A percentile compares a stretch with the other conserved stretches of the same genome.
Conservation (phyloP, 192 early-diverging fungal genomes). For the Coemansia sp. region DNA sequence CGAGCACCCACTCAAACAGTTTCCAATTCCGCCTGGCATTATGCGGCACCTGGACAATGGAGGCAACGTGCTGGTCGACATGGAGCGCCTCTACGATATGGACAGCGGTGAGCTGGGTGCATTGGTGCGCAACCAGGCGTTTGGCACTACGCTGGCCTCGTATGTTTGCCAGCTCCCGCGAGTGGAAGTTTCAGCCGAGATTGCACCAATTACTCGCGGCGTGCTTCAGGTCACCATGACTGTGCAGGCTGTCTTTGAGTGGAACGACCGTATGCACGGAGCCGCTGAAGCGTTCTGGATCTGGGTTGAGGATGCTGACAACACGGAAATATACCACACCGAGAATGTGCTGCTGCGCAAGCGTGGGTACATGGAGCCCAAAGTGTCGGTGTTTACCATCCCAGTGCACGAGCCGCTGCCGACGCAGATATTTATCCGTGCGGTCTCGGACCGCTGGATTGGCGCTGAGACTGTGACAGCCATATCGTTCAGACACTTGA, state of each 20-base stretch:
- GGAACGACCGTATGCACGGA: slow-evolving; percentile 94
- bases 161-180: slow-evolving; percentile 85
- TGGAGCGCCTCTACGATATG: slow-evolving; percentile 86
- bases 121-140: slow-evolving; percentile 76
- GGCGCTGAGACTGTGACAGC: slow-evolving; percentile 82
- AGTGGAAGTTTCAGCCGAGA: slow-evolving; percentile 72
- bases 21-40: slow-evolving; percentile 69
- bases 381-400: slow-evolving; percentile 81
- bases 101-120: slow-evolving; percentile 79
- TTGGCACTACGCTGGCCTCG: slow-evolving; percentile 71
- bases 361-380: slow-evolving; percentile 65
- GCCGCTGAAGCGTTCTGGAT: slow-evolving; percentile 91
- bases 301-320: slow-evolving; percentile 90
- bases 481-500: slow-evolving; percentile 89
- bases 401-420: slow-evolving; percentile 91
- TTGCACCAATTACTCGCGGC: slow-evolving; percentile 91
- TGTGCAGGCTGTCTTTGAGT: slow-evolving; percentile 84
- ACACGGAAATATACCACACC: slow-evolving; percentile 86
- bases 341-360: slow-evolving; percentile 85
- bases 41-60: slow-evolving; percentile 62
- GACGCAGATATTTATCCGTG: slow-evolving; percentile 88
- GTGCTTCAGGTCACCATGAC: slow-evolving; percentile 83
- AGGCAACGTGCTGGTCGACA: slow-evolving; percentile 23
- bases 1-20: slow-evolving; percentile 85
- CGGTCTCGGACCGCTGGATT: slow-evolving; percentile 94